Conservation (phyloP, 257 asterid genomes). For the Gentiana dahurica region DNA sequence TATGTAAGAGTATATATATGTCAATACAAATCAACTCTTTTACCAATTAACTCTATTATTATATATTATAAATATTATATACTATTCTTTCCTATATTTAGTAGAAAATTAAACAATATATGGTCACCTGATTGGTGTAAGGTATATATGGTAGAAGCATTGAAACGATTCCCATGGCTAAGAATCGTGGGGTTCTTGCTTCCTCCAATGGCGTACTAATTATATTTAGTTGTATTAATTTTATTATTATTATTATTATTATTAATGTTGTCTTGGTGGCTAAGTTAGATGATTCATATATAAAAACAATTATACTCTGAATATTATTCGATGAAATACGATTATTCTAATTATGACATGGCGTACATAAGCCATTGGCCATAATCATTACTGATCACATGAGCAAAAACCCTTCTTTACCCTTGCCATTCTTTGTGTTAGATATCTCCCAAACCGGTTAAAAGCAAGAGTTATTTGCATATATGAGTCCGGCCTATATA, state of each 20-base stretch:
- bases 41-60: no score
- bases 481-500: slow-evolving; percentile 21
- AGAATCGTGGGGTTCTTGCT: slow-evolving; percentile 63
- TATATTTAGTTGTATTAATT: slow-evolving; percentile 29
- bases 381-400: slow-evolving; percentile 81
- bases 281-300: no score
- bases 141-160: slow-evolving; percentile 48
- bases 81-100: no score
- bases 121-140: slow-evolving; percentile 40
- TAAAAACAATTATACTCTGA: no score
- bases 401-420: slow-evolving; percentile 60
- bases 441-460: slow-evolving; percentile 76
- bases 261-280: no score
- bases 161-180: slow-evolving; percentile 84
- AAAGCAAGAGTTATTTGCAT: slow-evolving; percentile 85
- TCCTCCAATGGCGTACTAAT: slow-evolving; percentile 90
- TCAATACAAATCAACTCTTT: no score
- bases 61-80: no score
- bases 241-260: no score
- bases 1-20: no score
- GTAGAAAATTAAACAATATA: no score
- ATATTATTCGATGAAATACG: no score
- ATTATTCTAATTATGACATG: no score
- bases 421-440: slow-evolving; percentile 87
- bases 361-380: slow-evolving; percentile 29